Evolutionary conservation across 148 eudicot genomes (phyloP).

Genomic region (Fagopyrum homotropicum): DNA sequence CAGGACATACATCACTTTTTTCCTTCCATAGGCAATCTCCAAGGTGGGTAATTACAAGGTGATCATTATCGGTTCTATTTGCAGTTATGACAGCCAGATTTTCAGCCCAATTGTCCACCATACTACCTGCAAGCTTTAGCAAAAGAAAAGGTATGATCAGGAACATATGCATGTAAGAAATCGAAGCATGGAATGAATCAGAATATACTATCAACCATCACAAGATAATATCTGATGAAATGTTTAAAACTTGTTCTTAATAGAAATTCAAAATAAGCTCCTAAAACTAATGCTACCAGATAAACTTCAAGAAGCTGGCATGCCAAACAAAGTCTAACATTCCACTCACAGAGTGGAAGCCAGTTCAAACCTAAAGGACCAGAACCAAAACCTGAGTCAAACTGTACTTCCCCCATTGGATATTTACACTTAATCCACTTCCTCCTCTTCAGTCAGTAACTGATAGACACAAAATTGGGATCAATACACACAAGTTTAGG

Average conservation of each 20-base stretch:
- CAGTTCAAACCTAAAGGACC: constrained; percentile 2
- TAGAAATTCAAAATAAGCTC: not conserved
- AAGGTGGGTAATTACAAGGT: constrained; percentile 89
- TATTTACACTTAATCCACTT: not conserved
- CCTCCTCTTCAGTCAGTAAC: not conserved
- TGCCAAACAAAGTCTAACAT: not conserved
- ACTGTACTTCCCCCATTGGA: not conserved
- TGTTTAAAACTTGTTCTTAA: not conserved
- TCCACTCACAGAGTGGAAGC: not conserved
- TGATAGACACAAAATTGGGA: too few species aligned
- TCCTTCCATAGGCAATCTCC: constrained; percentile 96
- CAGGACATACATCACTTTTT: constrained; percentile 61
- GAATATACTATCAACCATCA: not conserved
- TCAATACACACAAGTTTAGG: too few species aligned
- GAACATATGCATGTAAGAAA: not conserved
- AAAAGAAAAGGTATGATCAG: not conserved
- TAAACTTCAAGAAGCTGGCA: not conserved
- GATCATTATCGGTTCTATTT: constrained; percentile 88
- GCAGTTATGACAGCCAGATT: constrained; percentile 93
- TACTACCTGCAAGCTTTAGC: constrained; percentile 50
- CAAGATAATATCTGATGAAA: not conserved
- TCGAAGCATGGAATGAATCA: not conserved
- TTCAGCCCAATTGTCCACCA: constrained; percentile 95
- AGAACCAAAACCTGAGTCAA: not conserved
- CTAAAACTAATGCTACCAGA: too few species aligned